These are phyloP conservation scores for Fusarium subglutinans DNA, from an alignment of 2,329 filamentous ascomycete species.

Conservation along the genomic window DNA sequence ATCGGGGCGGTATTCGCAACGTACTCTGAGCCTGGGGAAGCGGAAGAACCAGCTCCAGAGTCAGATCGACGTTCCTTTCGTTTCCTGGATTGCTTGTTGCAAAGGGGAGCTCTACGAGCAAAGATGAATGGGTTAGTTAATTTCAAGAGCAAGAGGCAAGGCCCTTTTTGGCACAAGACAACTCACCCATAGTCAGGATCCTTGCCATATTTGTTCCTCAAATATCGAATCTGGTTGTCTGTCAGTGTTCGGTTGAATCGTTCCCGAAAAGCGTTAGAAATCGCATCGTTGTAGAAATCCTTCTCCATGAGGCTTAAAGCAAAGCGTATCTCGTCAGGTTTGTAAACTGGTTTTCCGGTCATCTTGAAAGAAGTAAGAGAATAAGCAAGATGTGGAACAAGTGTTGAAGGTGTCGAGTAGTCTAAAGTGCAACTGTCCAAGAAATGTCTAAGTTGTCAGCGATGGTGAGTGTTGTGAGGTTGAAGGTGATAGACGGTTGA, in stretches of 20 bases:
- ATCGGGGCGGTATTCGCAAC: background rate
- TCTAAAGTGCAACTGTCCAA: slow-evolving; percentile 15
- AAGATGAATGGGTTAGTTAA: background rate
- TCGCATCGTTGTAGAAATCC: slow-evolving; percentile 38
- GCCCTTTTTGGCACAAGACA: no score
- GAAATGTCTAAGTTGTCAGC: background rate
- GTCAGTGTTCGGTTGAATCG: slow-evolving; percentile 45
- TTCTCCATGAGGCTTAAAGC: slow-evolving; percentile 45
- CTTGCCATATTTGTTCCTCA: slow-evolving; percentile 53
- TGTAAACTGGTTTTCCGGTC: slow-evolving; percentile 48
- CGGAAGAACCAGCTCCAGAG: background rate
- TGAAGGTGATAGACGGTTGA: background rate
- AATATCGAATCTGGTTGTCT: slow-evolving; percentile 51
- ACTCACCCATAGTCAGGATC: slow-evolving; percentile 52
- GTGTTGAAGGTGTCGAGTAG: background rate
- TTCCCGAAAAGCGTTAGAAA: slow-evolving; percentile 41
- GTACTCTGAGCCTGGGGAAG: slow-evolving; percentile 9
- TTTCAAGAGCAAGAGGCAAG: background rate
- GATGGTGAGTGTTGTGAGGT: background rate
- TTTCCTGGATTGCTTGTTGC: slow-evolving; percentile 25
- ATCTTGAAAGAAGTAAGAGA: background rate
- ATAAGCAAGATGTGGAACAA: background rate
- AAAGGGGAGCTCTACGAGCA: slow-evolving; percentile 8
- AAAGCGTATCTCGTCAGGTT: slow-evolving; percentile 48
- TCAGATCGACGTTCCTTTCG: slow-evolving; percentile 18